Base-by-base conservation (phyloP, 768 basidiomycete species). In the Krasilnikovozyma curviuscula region DNA sequence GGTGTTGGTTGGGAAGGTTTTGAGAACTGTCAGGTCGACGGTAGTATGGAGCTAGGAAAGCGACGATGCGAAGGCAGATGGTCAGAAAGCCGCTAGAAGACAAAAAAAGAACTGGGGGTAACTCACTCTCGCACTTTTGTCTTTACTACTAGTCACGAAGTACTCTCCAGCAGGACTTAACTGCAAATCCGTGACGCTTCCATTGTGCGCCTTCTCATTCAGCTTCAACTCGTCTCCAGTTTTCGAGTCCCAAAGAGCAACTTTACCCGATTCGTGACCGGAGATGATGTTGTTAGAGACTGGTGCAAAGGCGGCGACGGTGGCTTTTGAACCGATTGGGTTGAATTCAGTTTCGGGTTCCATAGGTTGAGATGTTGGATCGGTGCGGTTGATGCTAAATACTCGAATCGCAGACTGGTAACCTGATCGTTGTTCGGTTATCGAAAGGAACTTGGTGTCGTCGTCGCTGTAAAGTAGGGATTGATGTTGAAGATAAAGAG, bases 361-460 rank as follows among this genome's bases (percentile, higher is more conserved):
- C 60, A 65, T 67, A 54, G 76, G 70, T 68, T 93, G 86, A 91
- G 59, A 67, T 38, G 75, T 74, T 21, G 78, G 80, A 60, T 91
- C 85, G 24, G 83, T 80, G 34, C 78, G 69, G 68, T 84, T 83
- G 60, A 98, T 75, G 53, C 76, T 66, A 63, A 89, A 97, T 42
- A 95, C 79, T 23, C 88, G 75, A 59, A 98, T 82, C 21, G 86
- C 79, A 56, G 84, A 83, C 59, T 83, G 81, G 65, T 75, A 67
- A 1, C 91, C 93, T 82, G 88, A 88, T 47, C 93, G 80, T 67
- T 93, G 88, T 66, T 97, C 93, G 2, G 93, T 97, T 57, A 95
- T 83, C 61, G 83, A 86, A 23, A 95, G 79, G 29, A 97, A 52
- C 16, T 40, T 24, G 10, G 50, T 41, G 45, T 52, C 50, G 24